Percentiles rank a stretch among this genome's conserved stretches.
Conservation (phyloP, 306 rosid species). For the Glycyrrhiza uralensis region DNA sequence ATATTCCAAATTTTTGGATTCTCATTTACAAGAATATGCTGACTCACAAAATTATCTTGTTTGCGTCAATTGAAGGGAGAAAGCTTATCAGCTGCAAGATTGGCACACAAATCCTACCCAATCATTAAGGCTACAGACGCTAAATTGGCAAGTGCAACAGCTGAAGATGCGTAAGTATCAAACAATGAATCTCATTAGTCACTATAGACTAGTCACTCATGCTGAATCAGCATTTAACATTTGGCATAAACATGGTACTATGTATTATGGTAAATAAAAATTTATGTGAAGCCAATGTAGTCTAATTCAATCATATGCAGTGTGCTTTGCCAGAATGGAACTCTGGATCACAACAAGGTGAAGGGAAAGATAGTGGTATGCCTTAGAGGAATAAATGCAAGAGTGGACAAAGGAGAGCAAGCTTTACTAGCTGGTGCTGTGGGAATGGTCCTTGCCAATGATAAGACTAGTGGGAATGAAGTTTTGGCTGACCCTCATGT, state of each 20-base stretch:
- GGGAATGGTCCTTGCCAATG: conserved; percentile 86
- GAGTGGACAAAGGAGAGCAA: conserved; percentile 88
- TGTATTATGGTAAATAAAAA: neutral
- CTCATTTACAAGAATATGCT: neutral
- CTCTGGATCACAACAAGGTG: conserved; percentile 74
- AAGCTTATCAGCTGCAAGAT: conserved; percentile 55
- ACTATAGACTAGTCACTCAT: neutral
- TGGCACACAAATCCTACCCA: conserved; percentile 49
- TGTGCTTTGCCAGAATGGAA: conserved; percentile 66
- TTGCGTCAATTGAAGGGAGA: conserved; percentile 54
- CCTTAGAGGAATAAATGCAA: conserved; percentile 75
- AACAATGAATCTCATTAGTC: neutral
- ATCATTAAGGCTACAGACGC: conserved; percentile 55
- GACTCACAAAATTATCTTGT: neutral
- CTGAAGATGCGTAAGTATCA: conserved; percentile 63
- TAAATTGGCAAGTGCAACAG: conserved; percentile 53
- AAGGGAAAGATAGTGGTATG: conserved; percentile 82
- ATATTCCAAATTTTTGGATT: neutral
- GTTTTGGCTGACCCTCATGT: conserved; percentile 84
- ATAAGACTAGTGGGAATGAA: conserved; percentile 55
- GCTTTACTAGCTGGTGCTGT: conserved; percentile 75
- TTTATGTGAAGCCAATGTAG: neutral
- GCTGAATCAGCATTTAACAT: neutral
- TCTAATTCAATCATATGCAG: conserved; percentile 39
- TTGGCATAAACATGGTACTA: neutral